Conservation (phyloP, 2,329 filamentous ascomycete species). For the Hypocreales sp. region DNA sequence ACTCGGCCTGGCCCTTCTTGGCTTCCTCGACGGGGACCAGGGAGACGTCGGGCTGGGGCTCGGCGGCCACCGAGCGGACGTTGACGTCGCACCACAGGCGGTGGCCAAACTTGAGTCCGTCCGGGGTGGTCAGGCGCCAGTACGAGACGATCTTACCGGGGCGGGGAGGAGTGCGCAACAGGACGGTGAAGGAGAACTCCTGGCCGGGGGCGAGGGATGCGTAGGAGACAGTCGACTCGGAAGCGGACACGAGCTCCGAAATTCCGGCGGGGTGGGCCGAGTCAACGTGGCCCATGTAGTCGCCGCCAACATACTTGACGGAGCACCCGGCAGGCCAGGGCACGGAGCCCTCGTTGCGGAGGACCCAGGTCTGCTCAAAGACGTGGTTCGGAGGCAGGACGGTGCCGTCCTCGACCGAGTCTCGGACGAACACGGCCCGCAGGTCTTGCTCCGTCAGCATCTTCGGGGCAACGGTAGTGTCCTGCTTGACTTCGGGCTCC, state of each 20-base stretch:
- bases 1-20: slow-evolving; percentile 14
- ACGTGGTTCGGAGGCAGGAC: slow-evolving; percentile 51
- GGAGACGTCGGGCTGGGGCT: slow-evolving; percentile 11
- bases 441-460: slow-evolving; percentile 15
- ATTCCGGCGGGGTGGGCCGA: slow-evolving; percentile 65
- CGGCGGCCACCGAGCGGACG: slow-evolving; percentile 32
- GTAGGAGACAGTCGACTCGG: slow-evolving; percentile 66
- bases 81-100: slow-evolving; percentile 89
- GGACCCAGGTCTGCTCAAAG: slow-evolving; percentile 83
- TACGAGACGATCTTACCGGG: slow-evolving; percentile 79
- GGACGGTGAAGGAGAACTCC: slow-evolving; percentile 65
- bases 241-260: slow-evolving; percentile 59
- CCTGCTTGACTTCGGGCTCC: slow-evolving; percentile 2
- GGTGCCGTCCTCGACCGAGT: slow-evolving; percentile 67
- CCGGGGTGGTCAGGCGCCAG: slow-evolving; percentile 78
- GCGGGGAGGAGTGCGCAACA: slow-evolving; percentile 65
- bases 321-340: slow-evolving; percentile 82
- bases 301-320: slow-evolving; percentile 82
- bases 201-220: slow-evolving; percentile 56
- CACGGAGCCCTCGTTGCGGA: slow-evolving; percentile 66
- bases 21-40: slow-evolving; percentile 6
- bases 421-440: slow-evolving; percentile 53
- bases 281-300: slow-evolving; percentile 91
- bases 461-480: slow-evolving; percentile 5
- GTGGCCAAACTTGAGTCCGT: slow-evolving; percentile 76